These are phyloP conservation scores for Fraxinus cuspidata DNA, from an alignment of 257 asterid genomes.

Conservation along the genomic window DNA sequence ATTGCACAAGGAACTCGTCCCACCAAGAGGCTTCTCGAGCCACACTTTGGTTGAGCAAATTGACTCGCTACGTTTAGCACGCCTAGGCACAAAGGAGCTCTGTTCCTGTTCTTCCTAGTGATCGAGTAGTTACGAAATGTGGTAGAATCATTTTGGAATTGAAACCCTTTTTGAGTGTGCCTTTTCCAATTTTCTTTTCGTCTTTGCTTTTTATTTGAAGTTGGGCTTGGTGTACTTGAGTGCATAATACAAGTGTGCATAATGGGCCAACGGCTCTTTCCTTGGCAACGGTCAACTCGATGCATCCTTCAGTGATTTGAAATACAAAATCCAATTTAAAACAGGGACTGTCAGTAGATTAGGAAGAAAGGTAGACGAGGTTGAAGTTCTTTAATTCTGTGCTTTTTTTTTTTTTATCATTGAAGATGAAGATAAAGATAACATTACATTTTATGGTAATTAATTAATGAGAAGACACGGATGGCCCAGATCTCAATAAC, in stretches of 20 bases:
- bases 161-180: too few species aligned
- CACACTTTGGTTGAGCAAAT: too few species aligned
- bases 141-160: too few species aligned
- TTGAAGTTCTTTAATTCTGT: background rate
- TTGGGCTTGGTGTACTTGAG: background rate
- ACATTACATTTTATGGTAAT: too few species aligned
- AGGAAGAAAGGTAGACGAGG: background rate
- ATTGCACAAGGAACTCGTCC: too few species aligned
- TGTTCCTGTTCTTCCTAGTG: too few species aligned
- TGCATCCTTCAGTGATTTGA: background rate
- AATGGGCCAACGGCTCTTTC: slow-evolving; percentile 18
- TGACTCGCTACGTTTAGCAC: too few species aligned
- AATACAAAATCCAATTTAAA: background rate
- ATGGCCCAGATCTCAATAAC: slow-evolving; percentile 7
- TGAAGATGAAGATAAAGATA: background rate
- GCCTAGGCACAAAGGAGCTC: too few species aligned
- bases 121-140: too few species aligned
- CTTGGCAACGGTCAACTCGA: slow-evolving; percentile 2
- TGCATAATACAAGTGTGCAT: background rate
- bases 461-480: background rate
- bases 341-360: background rate
- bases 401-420: background rate
- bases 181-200: background rate
- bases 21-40: too few species aligned
- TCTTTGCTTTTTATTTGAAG: background rate